Conservation (phyloP, 441 rosid species). For the Gossypium aridum region DNA sequence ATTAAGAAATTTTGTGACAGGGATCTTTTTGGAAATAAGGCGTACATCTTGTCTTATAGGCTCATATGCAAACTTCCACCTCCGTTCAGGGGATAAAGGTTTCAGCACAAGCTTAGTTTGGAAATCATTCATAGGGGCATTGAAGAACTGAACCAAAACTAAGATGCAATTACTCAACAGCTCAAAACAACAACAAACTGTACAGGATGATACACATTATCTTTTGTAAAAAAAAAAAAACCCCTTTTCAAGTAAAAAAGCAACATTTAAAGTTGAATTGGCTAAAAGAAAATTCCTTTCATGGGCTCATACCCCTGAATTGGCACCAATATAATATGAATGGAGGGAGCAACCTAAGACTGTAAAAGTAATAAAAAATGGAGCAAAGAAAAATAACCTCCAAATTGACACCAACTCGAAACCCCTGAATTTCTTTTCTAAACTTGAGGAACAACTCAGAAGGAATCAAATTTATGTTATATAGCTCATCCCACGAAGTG, state of each 20-base stretch:
- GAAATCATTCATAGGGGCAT: slow-evolving; percentile 78
- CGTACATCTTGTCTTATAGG: slow-evolving; percentile 67
- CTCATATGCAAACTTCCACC: slow-evolving; percentile 80
- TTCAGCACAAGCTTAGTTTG: slow-evolving; percentile 81
- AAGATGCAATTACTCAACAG: slow-evolving; percentile 9
- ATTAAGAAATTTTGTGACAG: slow-evolving; percentile 70
- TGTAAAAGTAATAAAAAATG: not conserved
- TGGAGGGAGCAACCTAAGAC: not conserved
- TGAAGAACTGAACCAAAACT: slow-evolving; percentile 53
- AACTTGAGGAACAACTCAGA: slow-evolving; percentile 81
- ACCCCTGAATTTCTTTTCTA: slow-evolving; percentile 76
- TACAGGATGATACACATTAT: not conserved
- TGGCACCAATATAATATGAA: not conserved
- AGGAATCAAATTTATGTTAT: slow-evolving; percentile 64
- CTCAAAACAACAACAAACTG: not conserved
- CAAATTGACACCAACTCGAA: slow-evolving; percentile 83
- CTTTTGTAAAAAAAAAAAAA: not conserved
- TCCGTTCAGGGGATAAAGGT: slow-evolving; percentile 64
- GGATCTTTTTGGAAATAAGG: slow-evolving; percentile 77
- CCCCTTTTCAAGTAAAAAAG: not conserved
- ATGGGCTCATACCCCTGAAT: not conserved
- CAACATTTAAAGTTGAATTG: not conserved
- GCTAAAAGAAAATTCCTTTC: not conserved
- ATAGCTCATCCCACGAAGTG: slow-evolving; percentile 80
- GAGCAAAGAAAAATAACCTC: slow-evolving; percentile 37